Evolutionary conservation across 495 filamentous ascomycete species (phyloP), one percentile per base, ranked within the genome.

Genomic region (Podospora australis): DNA sequence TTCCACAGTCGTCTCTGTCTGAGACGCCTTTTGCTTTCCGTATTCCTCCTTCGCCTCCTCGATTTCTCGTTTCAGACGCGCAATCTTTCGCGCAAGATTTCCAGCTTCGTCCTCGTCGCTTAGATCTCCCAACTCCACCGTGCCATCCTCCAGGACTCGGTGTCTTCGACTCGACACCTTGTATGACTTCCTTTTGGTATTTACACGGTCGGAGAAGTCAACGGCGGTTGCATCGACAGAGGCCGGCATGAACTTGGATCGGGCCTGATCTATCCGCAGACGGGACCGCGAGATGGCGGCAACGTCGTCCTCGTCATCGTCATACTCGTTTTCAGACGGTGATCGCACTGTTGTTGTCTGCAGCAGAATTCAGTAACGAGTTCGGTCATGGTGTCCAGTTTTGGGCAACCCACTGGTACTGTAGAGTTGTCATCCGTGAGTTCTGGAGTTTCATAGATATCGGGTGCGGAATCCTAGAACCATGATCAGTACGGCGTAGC

Each of bases 371-470:
- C 53, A 49, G 53, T 53, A 16, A 4, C 42, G 45, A 39, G 22
- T 25, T 32, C 39, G n/a, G n/a, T 61, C 28, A 49, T 13, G 10
- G n/a, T 19, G 17, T 11, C 0, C 6, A 1, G 39, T 42, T 58
- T 59, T 48, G 38, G 10, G 13, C 21, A 34, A 59, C 70, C 53
- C 60, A 94, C 87, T 24, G 79, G 87, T 48, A 88, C 63, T 29
- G 90, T 96, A 22, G 88, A 95, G 43, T 76, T 83, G 62, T 92
- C 90, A 57, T 96, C 88, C 20, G 80, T 88, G 54, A 95, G 71
- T 49, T 92, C 88, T 58, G 90, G 90, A 39, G 90, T 96, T 70
- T 95, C 90, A 70, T 96, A 96, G 58, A 94, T 85, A 61, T 95
- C 90, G 64, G 90, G 90, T 20, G 89, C 87, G 20, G 80, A 82